Evolutionary conservation across 768 basidiomycete genomes (phyloP).

Genomic region (Lactifluus piperatus): DNA sequence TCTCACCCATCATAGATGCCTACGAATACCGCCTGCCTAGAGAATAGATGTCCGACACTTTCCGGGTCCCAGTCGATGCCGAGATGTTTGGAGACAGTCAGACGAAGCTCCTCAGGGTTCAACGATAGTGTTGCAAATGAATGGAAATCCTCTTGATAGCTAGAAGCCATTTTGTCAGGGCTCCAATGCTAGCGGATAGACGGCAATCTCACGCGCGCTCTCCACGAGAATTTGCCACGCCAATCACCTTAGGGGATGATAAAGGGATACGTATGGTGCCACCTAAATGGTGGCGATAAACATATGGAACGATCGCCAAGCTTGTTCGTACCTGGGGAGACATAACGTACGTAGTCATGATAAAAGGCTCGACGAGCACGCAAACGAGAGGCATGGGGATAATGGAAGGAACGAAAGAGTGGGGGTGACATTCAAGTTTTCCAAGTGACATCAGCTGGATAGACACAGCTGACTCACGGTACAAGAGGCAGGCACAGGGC

Average conservation of each 20-base stretch:
- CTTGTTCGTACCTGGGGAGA: constrained; percentile 32
- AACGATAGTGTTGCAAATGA: constrained; percentile 68
- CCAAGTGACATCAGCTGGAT: neutral
- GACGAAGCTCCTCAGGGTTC: constrained; percentile 62
- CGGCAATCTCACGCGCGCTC: constrained; percentile 47
- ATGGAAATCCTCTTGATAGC: constrained; percentile 87
- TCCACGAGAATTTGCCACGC: constrained; percentile 66
- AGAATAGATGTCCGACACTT: constrained; percentile 41
- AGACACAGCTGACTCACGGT: neutral
- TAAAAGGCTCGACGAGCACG: constrained; percentile 30
- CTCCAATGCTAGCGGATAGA: neutral
- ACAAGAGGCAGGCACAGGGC: too few relatives aligned
- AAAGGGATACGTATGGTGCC: constrained; percentile 63
- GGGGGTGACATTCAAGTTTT: constrained; percentile 12
- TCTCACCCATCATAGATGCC: constrained; percentile 88
- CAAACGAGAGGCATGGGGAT: neutral
- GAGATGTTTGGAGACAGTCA: constrained; percentile 52
- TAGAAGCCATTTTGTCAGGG: constrained; percentile 27
- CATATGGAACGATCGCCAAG: neutral
- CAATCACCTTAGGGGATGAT: constrained; percentile 69
- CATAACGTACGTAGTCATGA: constrained; percentile 61
- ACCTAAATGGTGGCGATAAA: constrained; percentile 30
- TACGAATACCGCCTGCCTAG: constrained; percentile 73
- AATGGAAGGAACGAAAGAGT: neutral
- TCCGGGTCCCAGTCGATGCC: constrained; percentile 68